Evolutionary conservation across 441 rosid genomes (phyloP).

Genomic region (Kokia cookei): DNA sequence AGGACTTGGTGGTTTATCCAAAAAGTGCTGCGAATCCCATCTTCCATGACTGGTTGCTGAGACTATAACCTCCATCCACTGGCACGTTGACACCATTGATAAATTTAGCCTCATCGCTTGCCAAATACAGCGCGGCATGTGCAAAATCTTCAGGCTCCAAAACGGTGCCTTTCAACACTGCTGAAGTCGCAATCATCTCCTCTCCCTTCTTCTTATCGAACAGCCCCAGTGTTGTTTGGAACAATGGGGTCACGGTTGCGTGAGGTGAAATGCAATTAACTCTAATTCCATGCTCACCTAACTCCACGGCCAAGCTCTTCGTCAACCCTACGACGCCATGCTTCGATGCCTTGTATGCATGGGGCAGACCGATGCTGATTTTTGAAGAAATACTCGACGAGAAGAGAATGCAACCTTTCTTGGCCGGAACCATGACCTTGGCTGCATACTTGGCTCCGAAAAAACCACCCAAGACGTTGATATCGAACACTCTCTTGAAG

Average conservation of each 20-base stretch:
- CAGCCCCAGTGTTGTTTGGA: neutral
- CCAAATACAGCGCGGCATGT: constrained; percentile 29
- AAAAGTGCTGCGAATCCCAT: neutral
- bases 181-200: neutral
- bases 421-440: constrained; percentile 18
- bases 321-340: constrained; percentile 33
- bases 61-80: constrained; percentile 8
- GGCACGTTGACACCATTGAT: constrained; percentile 6
- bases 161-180: constrained; percentile 17
- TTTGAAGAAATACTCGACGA: constrained; percentile 18
- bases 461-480: constrained; percentile 17
- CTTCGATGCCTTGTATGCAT: constrained; percentile 30
- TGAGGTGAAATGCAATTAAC: constrained; percentile 41
- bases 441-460: constrained; percentile 25
- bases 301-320: constrained; percentile 38
- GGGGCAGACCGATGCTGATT: neutral
- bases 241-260: constrained; percentile 18
- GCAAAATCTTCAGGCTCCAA: constrained; percentile 26
- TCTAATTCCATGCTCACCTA: constrained; percentile 37
- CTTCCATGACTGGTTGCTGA: neutral
- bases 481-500: constrained; percentile 9
- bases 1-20: neutral
- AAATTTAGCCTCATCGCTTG: constrained; percentile 13
- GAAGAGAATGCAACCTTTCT: constrained; percentile 31
- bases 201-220: neutral